phyloP scores from a whole-genome alignment of 1,284 basidiomycete genomes.

The Apiotrichum brassicae region DNA sequence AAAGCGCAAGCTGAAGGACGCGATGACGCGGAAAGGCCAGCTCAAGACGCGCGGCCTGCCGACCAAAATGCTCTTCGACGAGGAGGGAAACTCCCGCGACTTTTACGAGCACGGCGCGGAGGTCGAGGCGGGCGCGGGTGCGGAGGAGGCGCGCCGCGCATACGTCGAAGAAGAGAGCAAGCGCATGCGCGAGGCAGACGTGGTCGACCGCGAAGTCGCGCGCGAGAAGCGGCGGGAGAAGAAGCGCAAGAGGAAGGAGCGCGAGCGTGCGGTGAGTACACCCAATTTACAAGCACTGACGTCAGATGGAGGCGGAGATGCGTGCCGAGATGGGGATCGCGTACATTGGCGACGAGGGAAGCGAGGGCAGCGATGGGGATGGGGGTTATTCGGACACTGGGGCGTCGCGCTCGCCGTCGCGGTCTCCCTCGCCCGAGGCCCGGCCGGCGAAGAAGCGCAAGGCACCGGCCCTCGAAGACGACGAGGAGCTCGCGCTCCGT shows the following conservation, averaged over 20 bases:
- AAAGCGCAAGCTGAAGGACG: conserved; percentile 63
- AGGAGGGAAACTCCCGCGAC: conserved; percentile 70
- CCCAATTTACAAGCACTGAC: conserved; percentile 2
- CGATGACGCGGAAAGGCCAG: conserved; percentile 68
- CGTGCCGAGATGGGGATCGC: conserved; percentile 12
- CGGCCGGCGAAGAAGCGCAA: conserved; percentile 14
- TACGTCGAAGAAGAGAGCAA: conserved; percentile 68
- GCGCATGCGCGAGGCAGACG: conserved; percentile 65
- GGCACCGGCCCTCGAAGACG: conserved; percentile 34
- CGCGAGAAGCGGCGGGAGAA: conserved; percentile 81
- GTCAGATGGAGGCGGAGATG: conserved; percentile 12
- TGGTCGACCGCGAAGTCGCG: conserved; percentile 71
- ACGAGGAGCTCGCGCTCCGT: conserved; percentile 43
- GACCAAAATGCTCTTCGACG: conserved; percentile 72
- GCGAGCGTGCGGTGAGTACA: conserved; percentile 58
- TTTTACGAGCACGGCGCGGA: conserved; percentile 68
- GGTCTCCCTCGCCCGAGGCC: conserved; percentile 8
- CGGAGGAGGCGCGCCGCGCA: conserved; percentile 58
- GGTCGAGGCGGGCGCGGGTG: conserved; percentile 60
- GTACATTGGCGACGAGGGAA: conserved; percentile 14
- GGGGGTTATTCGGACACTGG: neutral
- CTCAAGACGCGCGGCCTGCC: conserved; percentile 59
- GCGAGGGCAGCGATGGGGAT: conserved; percentile 9
- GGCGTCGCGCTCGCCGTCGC: conserved; percentile 13
- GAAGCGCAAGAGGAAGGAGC: conserved; percentile 76